Conservation (phyloP, 306 rosid genomes). For the Corylus heterophylla region DNA sequence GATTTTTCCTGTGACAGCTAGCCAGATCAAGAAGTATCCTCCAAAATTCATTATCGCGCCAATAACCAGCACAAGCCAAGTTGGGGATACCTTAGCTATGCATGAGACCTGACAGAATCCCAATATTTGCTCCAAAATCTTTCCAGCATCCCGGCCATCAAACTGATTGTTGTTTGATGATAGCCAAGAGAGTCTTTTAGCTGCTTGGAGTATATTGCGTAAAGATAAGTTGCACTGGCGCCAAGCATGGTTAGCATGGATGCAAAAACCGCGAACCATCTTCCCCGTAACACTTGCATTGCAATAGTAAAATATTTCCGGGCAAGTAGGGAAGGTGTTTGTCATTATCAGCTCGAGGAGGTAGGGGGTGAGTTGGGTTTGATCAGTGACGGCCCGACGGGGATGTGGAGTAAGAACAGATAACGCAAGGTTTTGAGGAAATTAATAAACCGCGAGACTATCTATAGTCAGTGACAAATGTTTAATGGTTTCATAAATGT, state of each 20-base stretch:
- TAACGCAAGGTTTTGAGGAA: no score
- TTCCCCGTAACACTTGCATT: conserved; percentile 26
- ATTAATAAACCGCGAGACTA: no score
- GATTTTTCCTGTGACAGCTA: conserved; percentile 41
- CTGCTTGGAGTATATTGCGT: conserved; percentile 43
- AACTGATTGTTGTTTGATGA: conserved; percentile 44
- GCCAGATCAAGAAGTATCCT: conserved; percentile 56
- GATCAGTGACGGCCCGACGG: no score
- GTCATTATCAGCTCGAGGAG: no score
- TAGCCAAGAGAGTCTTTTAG: conserved; percentile 49
- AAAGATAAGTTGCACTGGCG: conserved; percentile 49
- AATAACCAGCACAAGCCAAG: conserved; percentile 56
- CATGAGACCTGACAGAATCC: conserved; percentile 40
- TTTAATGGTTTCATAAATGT: no score
- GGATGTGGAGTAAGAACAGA: no score
- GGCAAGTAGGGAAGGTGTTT: no score
- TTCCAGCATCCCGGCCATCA: conserved; percentile 40
- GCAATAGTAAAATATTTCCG: not conserved
- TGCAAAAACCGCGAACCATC: conserved; percentile 55
- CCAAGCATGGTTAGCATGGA: conserved; percentile 56
- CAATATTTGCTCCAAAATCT: conserved; percentile 53
- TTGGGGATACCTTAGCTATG: conserved; percentile 47
- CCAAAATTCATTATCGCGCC: conserved; percentile 49
- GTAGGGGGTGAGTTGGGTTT: no score
- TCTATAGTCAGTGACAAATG: no score